These are phyloP conservation scores for Periconia macrospinosa DNA, from an alignment of 2,329 filamentous ascomycete species.

Conservation along the genomic window DNA sequence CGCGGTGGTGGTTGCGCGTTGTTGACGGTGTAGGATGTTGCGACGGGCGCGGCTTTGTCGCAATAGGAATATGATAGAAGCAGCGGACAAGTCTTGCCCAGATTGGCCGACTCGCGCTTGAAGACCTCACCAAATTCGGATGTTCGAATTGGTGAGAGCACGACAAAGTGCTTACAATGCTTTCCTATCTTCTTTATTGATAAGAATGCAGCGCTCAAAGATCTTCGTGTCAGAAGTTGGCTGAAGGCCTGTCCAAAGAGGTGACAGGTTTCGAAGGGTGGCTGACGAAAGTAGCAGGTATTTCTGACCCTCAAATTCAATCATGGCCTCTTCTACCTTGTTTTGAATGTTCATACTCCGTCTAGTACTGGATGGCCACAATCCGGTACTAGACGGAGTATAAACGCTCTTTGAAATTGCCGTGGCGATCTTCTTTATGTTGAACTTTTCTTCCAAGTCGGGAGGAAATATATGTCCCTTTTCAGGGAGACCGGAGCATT, in stretches of 20 bases:
- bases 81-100: conserved; percentile 1
- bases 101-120: conserved; percentile 6
- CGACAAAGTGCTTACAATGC: conserved; percentile 15
- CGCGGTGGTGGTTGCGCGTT: background rate
- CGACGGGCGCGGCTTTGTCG: too few species aligned
- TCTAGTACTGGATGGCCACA: too few species aligned
- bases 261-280: conserved; percentile 9
- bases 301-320: conserved; percentile 4
- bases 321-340: conserved; percentile 3
- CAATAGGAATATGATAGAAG: too few species aligned
- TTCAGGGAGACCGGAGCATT: background rate
- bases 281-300: conserved; percentile 13
- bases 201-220: conserved; percentile 17
- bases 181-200: conserved; percentile 15
- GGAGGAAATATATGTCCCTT: background rate
- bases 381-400: too few species aligned
- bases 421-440: background rate
- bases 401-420: background rate
- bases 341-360: too few species aligned
- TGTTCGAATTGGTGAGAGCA: conserved; percentile 14
- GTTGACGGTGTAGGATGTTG: too few species aligned
- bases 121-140: conserved; percentile 14
- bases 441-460: background rate
- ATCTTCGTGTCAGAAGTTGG: conserved; percentile 12
- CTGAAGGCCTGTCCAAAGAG: conserved; percentile 14